Base-by-base conservation (phyloP, 2,329 filamentous ascomycete species). In the Gnomoniopsis sp. region DNA sequence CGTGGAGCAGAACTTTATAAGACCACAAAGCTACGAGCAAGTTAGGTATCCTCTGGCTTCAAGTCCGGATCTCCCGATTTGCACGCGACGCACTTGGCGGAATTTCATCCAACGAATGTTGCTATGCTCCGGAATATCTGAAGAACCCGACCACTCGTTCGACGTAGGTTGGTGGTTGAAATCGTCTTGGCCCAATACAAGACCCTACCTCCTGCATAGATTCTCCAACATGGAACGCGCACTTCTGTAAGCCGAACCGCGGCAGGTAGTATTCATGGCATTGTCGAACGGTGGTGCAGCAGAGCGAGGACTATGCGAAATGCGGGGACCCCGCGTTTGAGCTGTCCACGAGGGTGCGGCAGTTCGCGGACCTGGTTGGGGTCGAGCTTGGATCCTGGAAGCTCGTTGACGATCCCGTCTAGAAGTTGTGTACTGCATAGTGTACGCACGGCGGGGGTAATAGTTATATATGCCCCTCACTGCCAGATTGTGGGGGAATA, bases 321-420 rank as follows among this genome's bases (percentile, higher is more conserved):
- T 52, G 50, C 50, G 51, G 51, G 51, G 38, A 53, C 38, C 51
- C 51, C 51, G 26, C 41, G 36, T 53, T 34, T 33, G 21, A 30
- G 15, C 36, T 17, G 15, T 43, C 17, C 36, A 26, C 26, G 34
- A 12, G 12, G 17, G n/a, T 46, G n/a, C 51, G 51, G 51, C 51
- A 53, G 51, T 53, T 53, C 38, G 10, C 6, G 4, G 12, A 6
- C n/a, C 14, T 11, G 11, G 41, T 46, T 23, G 36, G 11, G 22
- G 19, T 33, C 17, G 30, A 23, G 8, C 26, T 30, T 44, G 21
- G 17, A 46, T 19, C n/a, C 3, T 21, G n/a, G 38, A n/a, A 23
- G 23, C 10, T 46, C 6, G 17, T 4, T 3, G 43, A 22, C 21
- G 43, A 22, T 46, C 14, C 17, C 4, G 8, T 30, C 26, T 30